Base-by-base conservation (phyloP, 2,329 filamentous ascomycete species). In the Ceratocystiopsis brevicomis region DNA sequence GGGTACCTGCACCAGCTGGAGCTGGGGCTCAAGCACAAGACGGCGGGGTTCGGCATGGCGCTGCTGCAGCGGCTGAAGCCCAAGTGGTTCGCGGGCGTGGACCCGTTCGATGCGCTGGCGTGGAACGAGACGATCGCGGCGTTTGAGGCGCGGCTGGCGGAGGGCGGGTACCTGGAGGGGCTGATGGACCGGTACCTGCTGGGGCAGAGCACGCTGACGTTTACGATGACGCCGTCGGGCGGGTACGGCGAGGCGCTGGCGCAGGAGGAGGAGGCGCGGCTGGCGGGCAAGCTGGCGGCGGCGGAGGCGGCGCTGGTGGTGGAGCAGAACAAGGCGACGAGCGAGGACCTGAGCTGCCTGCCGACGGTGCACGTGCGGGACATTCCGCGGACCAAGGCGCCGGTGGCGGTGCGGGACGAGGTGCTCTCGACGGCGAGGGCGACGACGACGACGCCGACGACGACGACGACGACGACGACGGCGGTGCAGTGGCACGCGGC, bases 1-100 rank as follows among this genome's bases (percentile, higher is more conserved):
- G 90, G 90, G 3, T 81, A 92, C 49, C 69, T 98, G 43, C 90
- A 98, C 58, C 88, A 96, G 59, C 64, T 96, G 4, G 90, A 98
- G 57, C 69, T 98, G n/a, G 72, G 78, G 0, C 64, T 96, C 40
- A 95, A 95, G 62, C 86, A 98, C 64, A 96, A 96, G 67, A 95
- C 86, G 1, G 84, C 90, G 44, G 86, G 81, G 54, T 98, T 98
- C 56, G 90, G 90, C 14, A 84, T 95, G 69, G 78, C 79, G 16
- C 73, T 96, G 43, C 75, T 98, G 60, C 84, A 94, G 52, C 76
- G 88, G 37, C 69, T 95, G 9, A 83, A 93, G 56, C 81, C 85
- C 2, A 79, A 81, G 46, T 98, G 90, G 90, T 96, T 98, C 61
- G 92, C 90, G 45, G 90, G 88, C 6, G 77, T 86, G 4, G 84